These are phyloP conservation scores for Diaporthe vaccinii DNA, from an alignment of 2,329 filamentous ascomycete species.

Conservation along the genomic window DNA sequence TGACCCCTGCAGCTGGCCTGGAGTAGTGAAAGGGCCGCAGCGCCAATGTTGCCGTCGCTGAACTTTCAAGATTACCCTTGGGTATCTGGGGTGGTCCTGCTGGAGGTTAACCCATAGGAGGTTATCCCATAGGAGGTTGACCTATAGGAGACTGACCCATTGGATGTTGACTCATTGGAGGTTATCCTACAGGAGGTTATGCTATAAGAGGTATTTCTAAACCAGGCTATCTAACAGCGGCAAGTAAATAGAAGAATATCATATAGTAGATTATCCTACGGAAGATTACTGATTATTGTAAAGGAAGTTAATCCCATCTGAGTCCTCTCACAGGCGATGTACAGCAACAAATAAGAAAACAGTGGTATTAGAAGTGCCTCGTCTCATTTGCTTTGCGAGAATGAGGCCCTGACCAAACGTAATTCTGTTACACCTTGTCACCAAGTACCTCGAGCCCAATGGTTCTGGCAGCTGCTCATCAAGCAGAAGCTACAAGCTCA, in stretches of 20 bases:
- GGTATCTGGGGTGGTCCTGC: too few species aligned
- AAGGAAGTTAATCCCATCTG: background rate
- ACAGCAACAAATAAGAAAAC: too few species aligned
- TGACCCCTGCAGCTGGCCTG: background rate
- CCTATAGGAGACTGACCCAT: background rate
- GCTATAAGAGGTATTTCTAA: rapidly evolving
- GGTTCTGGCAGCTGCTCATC: too few species aligned
- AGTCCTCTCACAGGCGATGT: too few species aligned
- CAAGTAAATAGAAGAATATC: background rate
- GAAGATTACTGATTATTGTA: background rate
- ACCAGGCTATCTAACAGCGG: background rate
- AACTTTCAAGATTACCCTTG: background rate
- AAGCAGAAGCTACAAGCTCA: background rate
- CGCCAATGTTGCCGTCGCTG: too few species aligned
- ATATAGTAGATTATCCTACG: background rate
- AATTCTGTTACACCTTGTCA: background rate
- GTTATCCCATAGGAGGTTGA: too few species aligned
- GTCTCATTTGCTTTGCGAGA: too few species aligned
- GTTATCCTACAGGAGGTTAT: background rate
- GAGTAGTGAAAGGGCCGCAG: background rate
- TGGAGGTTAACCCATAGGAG: background rate
- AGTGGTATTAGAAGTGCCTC: too few species aligned
- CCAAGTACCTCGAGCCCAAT: background rate
- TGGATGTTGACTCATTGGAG: background rate
- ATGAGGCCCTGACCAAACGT: background rate